Percentiles rank a stretch among this genome's conserved stretches.
Evolutionary conservation across 2,329 filamentous ascomycete species (phyloP).

Genomic region (Trichoderma breve): DNA sequence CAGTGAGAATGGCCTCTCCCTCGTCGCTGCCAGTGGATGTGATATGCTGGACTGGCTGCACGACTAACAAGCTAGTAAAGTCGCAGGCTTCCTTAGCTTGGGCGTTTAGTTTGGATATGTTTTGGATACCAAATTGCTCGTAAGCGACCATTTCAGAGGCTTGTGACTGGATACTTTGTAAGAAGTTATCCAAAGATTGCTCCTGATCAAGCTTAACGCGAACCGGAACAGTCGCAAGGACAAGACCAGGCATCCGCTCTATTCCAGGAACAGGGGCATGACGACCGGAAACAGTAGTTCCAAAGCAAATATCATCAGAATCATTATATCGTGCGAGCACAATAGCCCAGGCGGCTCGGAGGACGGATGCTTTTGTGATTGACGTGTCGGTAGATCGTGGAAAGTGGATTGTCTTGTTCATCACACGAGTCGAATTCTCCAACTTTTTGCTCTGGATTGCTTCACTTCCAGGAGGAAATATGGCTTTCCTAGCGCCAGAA

Average conservation of each 20-base stretch:
- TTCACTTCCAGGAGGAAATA: neutral
- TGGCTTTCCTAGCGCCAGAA: neutral
- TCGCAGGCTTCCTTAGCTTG: slow-evolving; percentile 23
- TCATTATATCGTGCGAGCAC: slow-evolving; percentile 38
- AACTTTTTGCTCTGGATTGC: neutral
- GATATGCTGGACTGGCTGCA: slow-evolving; percentile 20
- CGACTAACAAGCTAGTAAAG: slow-evolving; percentile 25
- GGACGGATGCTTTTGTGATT: slow-evolving; percentile 25
- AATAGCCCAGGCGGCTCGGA: slow-evolving; percentile 34
- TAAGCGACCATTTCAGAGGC: slow-evolving; percentile 22
- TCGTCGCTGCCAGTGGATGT: neutral
- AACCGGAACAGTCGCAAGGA: slow-evolving; percentile 19
- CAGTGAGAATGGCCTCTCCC: slow-evolving; percentile 2
- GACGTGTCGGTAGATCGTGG: slow-evolving; percentile 5
- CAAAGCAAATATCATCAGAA: slow-evolving; percentile 26
- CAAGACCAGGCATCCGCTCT: slow-evolving; percentile 23
- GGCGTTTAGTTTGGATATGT: slow-evolving; percentile 23
- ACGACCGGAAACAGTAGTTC: slow-evolving; percentile 24
- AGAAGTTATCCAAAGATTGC: slow-evolving; percentile 11
- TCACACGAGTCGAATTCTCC: neutral
- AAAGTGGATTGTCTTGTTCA: slow-evolving; percentile 5
- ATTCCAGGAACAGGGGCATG: slow-evolving; percentile 24
- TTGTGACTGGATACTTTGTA: slow-evolving; percentile 22
- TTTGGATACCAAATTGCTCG: slow-evolving; percentile 27
- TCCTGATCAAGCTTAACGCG: slow-evolving; percentile 7